These are phyloP conservation scores for Phytophthora fragariae DNA, from an alignment of 352 stramenopile species.

Conservation along the genomic window DNA sequence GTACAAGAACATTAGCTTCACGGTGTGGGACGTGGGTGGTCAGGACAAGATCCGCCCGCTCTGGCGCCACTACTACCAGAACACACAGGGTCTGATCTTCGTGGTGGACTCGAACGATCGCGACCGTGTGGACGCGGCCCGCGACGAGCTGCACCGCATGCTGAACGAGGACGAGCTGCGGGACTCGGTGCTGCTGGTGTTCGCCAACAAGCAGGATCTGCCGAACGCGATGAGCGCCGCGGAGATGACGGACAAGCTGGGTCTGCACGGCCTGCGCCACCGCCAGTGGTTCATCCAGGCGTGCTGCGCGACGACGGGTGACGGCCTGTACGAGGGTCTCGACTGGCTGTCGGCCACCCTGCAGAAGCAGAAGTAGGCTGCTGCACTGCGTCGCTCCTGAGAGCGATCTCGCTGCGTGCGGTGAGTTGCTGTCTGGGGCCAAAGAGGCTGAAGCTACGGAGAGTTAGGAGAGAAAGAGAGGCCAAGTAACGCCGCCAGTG, in stretches of 20 bases:
- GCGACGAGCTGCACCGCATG: conserved; percentile 98
- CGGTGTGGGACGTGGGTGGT: conserved; percentile 99
- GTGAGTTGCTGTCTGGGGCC: conserved; percentile 2
- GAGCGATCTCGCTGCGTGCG: conserved; percentile 8
- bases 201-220: conserved; percentile 99
- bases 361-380: conserved; percentile 79
- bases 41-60: conserved; percentile 99
- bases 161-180: conserved; percentile 98
- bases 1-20: conserved; percentile 99
- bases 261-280: conserved; percentile 96
- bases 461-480: conserved; percentile 34
- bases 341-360: conserved; percentile 97
- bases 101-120: conserved; percentile 99
- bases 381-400: conserved; percentile 1
- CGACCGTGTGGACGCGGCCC: conserved; percentile 97
- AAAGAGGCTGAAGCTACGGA: conserved; percentile 34
- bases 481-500: conserved; percentile 26
- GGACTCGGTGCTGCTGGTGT: conserved; percentile 97
- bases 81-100: conserved; percentile 99
- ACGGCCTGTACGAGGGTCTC: conserved; percentile 99
- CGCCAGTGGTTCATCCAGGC: conserved; percentile 99
- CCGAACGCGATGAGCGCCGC: conserved; percentile 94
- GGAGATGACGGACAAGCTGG: conserved; percentile 99
- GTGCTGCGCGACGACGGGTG: conserved; percentile 98
- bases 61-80: conserved; percentile 99